A percentile compares a stretch with the other conserved stretches of the same genome.
phyloP scores from a whole-genome alignment of 116 monocot genomes.

The Iris pallida region DNA sequence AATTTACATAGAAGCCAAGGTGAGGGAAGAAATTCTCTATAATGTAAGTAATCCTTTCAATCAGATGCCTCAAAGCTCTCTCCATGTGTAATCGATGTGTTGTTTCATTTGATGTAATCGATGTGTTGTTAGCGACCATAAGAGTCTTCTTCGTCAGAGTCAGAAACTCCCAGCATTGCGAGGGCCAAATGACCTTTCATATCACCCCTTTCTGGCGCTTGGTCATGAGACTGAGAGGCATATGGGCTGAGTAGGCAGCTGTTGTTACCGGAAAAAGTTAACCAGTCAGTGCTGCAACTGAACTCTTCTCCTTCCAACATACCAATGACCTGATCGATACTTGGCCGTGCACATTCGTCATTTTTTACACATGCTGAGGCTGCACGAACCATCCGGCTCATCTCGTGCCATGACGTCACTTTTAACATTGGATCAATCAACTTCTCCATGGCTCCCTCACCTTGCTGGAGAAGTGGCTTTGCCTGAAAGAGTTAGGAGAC shows the following conservation, averaged over 20 bases:
- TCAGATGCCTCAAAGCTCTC: no score
- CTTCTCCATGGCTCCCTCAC: conserved; percentile 27
- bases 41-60: no score
- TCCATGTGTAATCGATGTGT: no score
- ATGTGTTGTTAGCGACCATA: conserved; percentile 1
- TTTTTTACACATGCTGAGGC: conserved; percentile 49
- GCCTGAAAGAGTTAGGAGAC: conserved; percentile 31
- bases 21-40: no score
- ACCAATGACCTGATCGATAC: conserved; percentile 39
- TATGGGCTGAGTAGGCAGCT: conserved; percentile 27
- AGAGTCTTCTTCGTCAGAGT: conserved; percentile 43
- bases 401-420: conserved; percentile 23
- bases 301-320: conserved; percentile 39
- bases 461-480: conserved; percentile 54
- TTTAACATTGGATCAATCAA: conserved; percentile 54
- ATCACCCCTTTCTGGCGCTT: conserved; percentile 3
- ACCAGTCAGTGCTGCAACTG: conserved; percentile 17
- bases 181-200: conserved; percentile 58
- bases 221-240: conserved; percentile 19
- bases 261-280: conserved; percentile 20
- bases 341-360: conserved; percentile 51
- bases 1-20: no score
- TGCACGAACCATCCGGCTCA: conserved; percentile 36
- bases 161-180: conserved; percentile 75
- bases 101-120: no score